Evolutionary conservation across 345 rosid species (phyloP), one percentile per base, ranked within the genome.

Genomic region (Arabis hirsuta): DNA sequence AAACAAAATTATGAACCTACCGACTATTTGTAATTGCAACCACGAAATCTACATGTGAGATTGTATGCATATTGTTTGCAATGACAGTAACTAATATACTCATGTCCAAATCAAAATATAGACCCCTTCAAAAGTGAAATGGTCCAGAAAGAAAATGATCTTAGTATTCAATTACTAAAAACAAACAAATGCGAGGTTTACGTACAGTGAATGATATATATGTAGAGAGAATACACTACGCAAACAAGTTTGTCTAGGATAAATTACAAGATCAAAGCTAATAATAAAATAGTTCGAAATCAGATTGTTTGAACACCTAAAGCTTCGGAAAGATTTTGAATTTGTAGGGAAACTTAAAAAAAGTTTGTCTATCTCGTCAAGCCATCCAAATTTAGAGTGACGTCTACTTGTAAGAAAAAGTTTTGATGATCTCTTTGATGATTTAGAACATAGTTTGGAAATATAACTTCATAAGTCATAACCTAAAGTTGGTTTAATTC

Each of bases 51-150:
- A 44, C 54, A 29, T 32, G 38, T 61, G 9, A 60, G 52, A 45
- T 29, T 43, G 43, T 22, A 43, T 22, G 10, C 24, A 43, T 22
- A n/a, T 53, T 72, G 36, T 53, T 62, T 46, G 60, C 38, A 43
- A 13, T 8, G 57, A 26, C 34, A 50, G 29, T 39, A 16, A 50
- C 42, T 50, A 16, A 50, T 16, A 27, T 47, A 60, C 50, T 43
- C 19, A 72, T 6, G 62, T 54, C 41, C 41, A 9, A 44, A 72
- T 54, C 48, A 62, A 53, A 61, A 19, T 71, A 42, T 3, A 27
- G 36, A 53, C 62, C 26, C 36, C 41, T 36, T 29, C 44, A 43
- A 13, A 41, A 61, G 7, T 12, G 52, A 52, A 29, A 60, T 45
- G 36, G 26, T 51, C 53, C 67, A 51, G 52, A 50, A 12, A 31